Evolutionary conservation across 2,329 filamentous ascomycete species (phyloP).

Genomic region (Emericellopsis atlantica): DNA sequence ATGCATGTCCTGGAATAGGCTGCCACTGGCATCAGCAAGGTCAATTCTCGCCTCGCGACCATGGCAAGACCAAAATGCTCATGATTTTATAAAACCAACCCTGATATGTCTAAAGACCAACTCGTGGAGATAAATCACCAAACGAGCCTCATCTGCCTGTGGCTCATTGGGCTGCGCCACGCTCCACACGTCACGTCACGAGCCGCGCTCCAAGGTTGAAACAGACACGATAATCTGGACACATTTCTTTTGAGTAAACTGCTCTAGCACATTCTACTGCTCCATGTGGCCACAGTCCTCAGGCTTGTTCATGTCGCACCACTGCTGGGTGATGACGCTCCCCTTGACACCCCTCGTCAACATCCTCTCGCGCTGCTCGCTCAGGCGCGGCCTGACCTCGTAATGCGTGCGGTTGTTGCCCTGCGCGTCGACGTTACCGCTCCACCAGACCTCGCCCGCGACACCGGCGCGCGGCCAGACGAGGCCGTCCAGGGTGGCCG

Average conservation of each 20-base stretch:
- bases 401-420: constrained; percentile 62
- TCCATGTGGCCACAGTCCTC: constrained; percentile 2
- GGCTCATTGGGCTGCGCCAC: no score
- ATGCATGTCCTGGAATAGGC: no score
- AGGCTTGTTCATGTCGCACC: constrained; percentile 42
- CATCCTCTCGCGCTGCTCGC: constrained; percentile 66
- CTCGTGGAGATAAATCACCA: no score
- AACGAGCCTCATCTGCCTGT: no score
- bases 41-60: no score
- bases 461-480: constrained; percentile 69
- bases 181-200: no score
- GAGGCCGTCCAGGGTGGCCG: constrained; percentile 60
- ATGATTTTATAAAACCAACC: no score
- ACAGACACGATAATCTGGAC: background rate
- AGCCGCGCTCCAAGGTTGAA: background rate
- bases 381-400: constrained; percentile 55
- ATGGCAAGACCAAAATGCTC: no score
- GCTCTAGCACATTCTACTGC: background rate
- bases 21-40: no score
- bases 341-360: constrained; percentile 54
- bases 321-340: constrained; percentile 57
- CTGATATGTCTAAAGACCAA: no score
- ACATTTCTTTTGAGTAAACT: background rate
- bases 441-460: constrained; percentile 72
- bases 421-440: constrained; percentile 49